These are phyloP conservation scores for Spathaspora hagerdaliae DNA, from an alignment of 805 yeast genomes.

Conservation along the genomic window DNA sequence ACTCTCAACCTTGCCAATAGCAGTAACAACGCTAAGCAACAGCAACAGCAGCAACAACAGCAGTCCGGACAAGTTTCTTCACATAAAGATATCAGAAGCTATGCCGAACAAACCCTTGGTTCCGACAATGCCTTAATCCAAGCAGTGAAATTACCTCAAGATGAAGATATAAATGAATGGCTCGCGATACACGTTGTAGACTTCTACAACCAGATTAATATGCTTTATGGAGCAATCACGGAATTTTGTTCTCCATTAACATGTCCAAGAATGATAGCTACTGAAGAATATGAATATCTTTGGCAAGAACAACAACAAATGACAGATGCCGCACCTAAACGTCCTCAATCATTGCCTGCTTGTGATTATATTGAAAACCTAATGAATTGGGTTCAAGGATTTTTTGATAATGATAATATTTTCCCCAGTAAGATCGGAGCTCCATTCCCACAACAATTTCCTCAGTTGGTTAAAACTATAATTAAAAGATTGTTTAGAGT, in stretches of 20 bases:
- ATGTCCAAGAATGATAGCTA: constrained; percentile 97
- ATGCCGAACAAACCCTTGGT: constrained; percentile 94
- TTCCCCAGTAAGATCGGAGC: constrained; percentile 90
- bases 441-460: constrained; percentile 86
- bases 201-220: constrained; percentile 91
- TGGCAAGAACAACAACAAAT: constrained; percentile 73
- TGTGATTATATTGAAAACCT: constrained; percentile 92
- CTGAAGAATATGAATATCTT: constrained; percentile 91
- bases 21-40: constrained; percentile 5
- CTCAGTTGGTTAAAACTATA: constrained; percentile 74
- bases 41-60: constrained; percentile 15
- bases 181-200: constrained; percentile 97
- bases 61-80: constrained; percentile 33
- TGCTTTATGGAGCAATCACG: constrained; percentile 93
- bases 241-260: constrained; percentile 94
- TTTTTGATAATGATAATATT: constrained; percentile 82
- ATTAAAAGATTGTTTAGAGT: constrained; percentile 89
- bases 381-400: constrained; percentile 94
- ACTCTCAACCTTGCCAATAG: constrained; percentile 16
- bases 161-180: constrained; percentile 93
- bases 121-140: constrained; percentile 86
- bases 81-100: constrained; percentile 75
- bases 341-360: constrained; percentile 86
- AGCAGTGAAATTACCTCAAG: constrained; percentile 91
- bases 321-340: constrained; percentile 30